phyloP scores from a whole-genome alignment of 2,329 filamentous ascomycete species.

The Lasiodiplodia sp. region DNA sequence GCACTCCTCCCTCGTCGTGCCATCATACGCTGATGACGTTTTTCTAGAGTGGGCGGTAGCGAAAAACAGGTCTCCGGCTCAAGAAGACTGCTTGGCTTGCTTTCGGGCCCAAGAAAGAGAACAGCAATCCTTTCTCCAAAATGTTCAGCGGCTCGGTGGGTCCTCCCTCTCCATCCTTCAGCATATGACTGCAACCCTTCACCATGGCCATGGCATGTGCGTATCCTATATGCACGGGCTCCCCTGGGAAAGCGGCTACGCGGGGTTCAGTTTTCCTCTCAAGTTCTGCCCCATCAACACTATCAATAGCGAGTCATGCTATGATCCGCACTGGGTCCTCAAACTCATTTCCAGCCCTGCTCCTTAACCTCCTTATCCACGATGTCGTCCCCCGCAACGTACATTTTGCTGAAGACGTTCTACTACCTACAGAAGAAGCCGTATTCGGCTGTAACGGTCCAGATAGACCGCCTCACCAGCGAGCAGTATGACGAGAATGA shows the following conservation, averaged over 20 bases:
- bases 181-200: not conserved
- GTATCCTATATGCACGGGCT: not conserved
- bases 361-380: slow-evolving; percentile 27
- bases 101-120: not conserved
- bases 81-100: not conserved
- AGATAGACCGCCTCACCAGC: slow-evolving; percentile 87
- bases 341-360: slow-evolving; percentile 25
- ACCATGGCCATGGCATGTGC: not conserved
- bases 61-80: not conserved
- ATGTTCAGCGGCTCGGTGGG: slow-evolving; percentile 29
- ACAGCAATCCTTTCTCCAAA: not conserved
- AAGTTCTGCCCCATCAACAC: slow-evolving; percentile 12
- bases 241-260: not conserved
- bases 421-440: slow-evolving; percentile 69
- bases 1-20: not conserved
- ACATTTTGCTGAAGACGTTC: slow-evolving; percentile 27
- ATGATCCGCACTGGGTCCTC: slow-evolving; percentile 24
- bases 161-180: not conserved
- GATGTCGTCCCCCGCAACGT: slow-evolving; percentile 27
- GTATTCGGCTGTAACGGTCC: slow-evolving; percentile 91
- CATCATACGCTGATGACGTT: slow-evolving; percentile 1
- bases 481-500: slow-evolving; percentile 92
- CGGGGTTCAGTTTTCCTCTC: slow-evolving; percentile 2
- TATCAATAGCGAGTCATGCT: slow-evolving; percentile 28
- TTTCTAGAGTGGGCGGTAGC: slow-evolving; percentile 5